Evolutionary conservation across 2,329 filamentous ascomycete species (phyloP).

Genomic region (Cladophialophora carrionii): DNA sequence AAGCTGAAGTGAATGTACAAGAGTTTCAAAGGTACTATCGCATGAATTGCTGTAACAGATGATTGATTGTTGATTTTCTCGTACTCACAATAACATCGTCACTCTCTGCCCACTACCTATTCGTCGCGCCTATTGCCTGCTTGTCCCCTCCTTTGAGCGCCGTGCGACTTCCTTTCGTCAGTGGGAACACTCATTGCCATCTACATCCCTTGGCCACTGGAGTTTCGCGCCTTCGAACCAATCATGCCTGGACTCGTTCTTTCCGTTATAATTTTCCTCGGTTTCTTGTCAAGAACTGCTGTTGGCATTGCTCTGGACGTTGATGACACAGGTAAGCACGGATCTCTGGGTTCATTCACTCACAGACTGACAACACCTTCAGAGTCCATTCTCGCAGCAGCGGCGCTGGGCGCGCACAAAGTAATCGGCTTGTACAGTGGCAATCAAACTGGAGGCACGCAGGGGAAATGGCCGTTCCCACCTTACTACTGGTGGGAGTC

Average conservation of each 20-base stretch:
- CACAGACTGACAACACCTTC: constrained; percentile 13
- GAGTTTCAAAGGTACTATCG: neutral
- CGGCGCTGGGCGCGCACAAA: constrained; percentile 50
- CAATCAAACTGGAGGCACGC: constrained; percentile 55
- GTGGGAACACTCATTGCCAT: neutral
- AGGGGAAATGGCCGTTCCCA: constrained; percentile 66
- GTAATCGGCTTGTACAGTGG: constrained; percentile 59
- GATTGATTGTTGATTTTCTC: neutral
- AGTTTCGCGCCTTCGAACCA: neutral
- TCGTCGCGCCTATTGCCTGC: neutral
- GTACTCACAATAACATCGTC: neutral
- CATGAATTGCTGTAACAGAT: neutral
- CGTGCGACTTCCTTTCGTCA: neutral
- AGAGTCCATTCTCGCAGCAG: constrained; percentile 52
- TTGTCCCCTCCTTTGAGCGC: neutral
- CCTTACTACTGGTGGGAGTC: constrained; percentile 70
- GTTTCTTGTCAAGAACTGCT: constrained; percentile 5
- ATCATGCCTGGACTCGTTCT: constrained; percentile 17
- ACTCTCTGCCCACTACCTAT: neutral
- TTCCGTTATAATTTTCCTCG: constrained; percentile 3
- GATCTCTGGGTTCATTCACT: neutral
- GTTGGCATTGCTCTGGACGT: constrained; percentile 41
- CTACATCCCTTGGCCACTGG: neutral
- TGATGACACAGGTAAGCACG: constrained; percentile 39
- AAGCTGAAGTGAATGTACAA: neutral